These are phyloP conservation scores for Plenodomus lindquistii DNA, from an alignment of 2,329 filamentous ascomycete genomes.

Conservation along the genomic window DNA sequence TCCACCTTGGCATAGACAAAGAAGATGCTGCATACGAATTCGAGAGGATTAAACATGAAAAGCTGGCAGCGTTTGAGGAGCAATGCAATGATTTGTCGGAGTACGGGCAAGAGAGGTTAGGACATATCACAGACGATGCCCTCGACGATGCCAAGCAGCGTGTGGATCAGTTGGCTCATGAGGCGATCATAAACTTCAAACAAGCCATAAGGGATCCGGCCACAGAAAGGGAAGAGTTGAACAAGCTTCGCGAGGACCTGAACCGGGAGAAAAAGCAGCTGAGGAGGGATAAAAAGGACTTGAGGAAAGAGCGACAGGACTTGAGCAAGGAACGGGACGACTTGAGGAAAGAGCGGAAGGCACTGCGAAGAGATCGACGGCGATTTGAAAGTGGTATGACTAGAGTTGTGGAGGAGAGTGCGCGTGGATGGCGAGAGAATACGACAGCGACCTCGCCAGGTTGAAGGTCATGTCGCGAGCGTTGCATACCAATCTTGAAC, in stretches of 20 bases:
- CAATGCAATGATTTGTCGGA: slow-evolving; percentile 1
- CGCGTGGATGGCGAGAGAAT: no score
- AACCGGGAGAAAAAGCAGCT: not conserved
- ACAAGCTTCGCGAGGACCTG: no score
- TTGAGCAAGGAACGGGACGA: not conserved
- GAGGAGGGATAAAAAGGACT: not conserved
- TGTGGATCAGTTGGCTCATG: not conserved
- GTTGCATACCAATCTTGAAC: no score
- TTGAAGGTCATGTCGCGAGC: no score
- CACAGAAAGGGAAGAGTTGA: not conserved
- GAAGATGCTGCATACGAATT: slow-evolving; percentile 6
- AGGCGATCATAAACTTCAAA: not conserved
- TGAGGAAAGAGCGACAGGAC: not conserved
- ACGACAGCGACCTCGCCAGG: no score
- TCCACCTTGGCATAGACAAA: slow-evolving; percentile 4
- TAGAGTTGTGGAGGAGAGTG: no score
- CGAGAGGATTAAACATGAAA: slow-evolving; percentile 2
- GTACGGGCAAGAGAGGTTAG: not conserved
- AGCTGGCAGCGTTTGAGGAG: slow-evolving; percentile 6
- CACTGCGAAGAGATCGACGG: no score
- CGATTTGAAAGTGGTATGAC: no score
- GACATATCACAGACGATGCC: not conserved
- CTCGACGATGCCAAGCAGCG: not conserved
- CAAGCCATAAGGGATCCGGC: no score
- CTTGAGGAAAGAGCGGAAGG: no score